Percentiles rank a stretch among this genome's conserved stretches.
Conservation (phyloP, 129 eudicot genomes). For the Flaveria ramosissima region DNA sequence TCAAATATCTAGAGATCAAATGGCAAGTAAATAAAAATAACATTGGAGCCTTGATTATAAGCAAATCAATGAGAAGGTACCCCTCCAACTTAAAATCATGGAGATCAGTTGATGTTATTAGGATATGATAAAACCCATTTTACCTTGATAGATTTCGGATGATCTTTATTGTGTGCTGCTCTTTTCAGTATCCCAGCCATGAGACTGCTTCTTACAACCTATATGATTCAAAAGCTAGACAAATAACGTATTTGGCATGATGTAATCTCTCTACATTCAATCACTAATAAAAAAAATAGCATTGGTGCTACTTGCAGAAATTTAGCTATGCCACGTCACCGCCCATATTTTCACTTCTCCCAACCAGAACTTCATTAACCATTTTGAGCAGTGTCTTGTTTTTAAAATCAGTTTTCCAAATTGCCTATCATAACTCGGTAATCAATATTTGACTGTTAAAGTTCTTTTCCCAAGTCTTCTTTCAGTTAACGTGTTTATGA, state of each 20-base stretch:
- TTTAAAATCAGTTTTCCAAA: too few species aligned
- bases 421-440: too few species aligned
- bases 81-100: slow-evolving; percentile 14
- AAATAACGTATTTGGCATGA: not conserved
- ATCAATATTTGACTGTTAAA: too few species aligned
- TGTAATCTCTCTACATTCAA: not conserved
- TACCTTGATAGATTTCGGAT: slow-evolving; percentile 95
- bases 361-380: not conserved
- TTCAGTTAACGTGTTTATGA: too few species aligned
- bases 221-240: slow-evolving; percentile 10
- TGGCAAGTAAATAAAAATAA: not conserved
- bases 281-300: not conserved
- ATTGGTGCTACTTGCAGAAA: slow-evolving; percentile 12
- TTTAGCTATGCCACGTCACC: not conserved
- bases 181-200: slow-evolving; percentile 93
- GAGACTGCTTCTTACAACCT: slow-evolving; percentile 84
- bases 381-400: not conserved
- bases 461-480: too few species aligned
- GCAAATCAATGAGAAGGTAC: slow-evolving; percentile 6
- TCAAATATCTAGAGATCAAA: slow-evolving; percentile 64
- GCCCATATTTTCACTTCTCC: not conserved
- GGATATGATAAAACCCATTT: not conserved
- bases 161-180: slow-evolving; percentile 89
- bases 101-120: not conserved
- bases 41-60: slow-evolving; percentile 10